Evolutionary conservation across 2,329 filamentous ascomycete species (phyloP).

Genomic region (Pestalotiopsis sp.): DNA sequence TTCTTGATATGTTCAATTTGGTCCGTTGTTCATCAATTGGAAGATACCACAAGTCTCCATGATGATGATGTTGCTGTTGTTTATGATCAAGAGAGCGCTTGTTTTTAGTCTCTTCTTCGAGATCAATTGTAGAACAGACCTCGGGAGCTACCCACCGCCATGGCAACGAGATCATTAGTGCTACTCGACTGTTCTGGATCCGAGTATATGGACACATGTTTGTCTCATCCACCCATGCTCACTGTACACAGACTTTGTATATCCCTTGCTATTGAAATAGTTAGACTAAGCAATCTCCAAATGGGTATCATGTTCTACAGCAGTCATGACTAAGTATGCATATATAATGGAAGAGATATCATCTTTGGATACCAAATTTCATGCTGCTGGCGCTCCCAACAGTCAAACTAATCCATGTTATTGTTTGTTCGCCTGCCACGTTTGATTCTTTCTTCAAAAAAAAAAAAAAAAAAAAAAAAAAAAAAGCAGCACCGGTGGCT

Average conservation of each 20-base stretch:
- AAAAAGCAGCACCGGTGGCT: background rate
- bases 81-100: background rate
- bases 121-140: background rate
- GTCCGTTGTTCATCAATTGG: too few relatives aligned
- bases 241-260: background rate
- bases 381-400: background rate
- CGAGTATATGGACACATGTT: background rate
- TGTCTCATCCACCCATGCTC: background rate
- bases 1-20: too few relatives aligned
- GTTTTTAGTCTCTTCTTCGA: background rate
- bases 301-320: background rate
- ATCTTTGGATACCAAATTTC: background rate
- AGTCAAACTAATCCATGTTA: background rate
- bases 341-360: background rate
- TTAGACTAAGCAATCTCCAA: background rate
- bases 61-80: background rate
- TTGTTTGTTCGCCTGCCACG: background rate
- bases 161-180: background rate
- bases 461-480: too few relatives aligned
- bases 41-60: too few relatives aligned
- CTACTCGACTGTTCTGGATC: background rate
- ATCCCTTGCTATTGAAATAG: background rate
- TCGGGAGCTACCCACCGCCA: background rate
- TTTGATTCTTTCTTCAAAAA: background rate
- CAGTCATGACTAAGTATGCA: background rate